Base-by-base conservation (phyloP, 83 land plant species). In the Thuja plicata region DNA sequence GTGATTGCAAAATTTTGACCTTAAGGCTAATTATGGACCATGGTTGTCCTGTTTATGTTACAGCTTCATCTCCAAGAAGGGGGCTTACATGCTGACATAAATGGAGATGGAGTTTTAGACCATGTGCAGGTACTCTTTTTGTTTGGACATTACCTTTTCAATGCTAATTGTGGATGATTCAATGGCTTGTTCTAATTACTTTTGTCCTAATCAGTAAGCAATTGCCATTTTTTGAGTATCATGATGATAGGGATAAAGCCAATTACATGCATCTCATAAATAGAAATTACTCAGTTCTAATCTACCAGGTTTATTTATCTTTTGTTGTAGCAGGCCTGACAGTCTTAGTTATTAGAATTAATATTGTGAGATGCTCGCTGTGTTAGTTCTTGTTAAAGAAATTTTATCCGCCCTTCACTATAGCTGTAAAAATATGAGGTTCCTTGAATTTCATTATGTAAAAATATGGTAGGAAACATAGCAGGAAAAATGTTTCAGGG, bases 71-170 rank as follows among this genome's bases (percentile, higher is more conserved):
- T 97, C 76, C 93, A 92, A 90, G 99, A 92, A 94, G 99, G 99
- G 35, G 99, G 99, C 38, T 92, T 98, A 86, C 99, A 97, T 95
- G 99, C 99, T 88, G 99, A 98, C 90, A 92, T 98, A 77, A 98
- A 98, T 91, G 99, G 99, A 78, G 99, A 98, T 91, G 99, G 99
- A n/a, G 99, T 98, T 85, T 87, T 98, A 70, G 99, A 98, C 89
- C 99, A 98, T 92, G 99, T 97, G 54, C 99, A 97, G 98, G 99
- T 98, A 55, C 48, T 55, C 45, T 86, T 35, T 17, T 86, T 86
- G 66, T 86, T 34, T 76, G 17, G 79, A 76, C 16, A 55, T 86
- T 86, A 0, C 0, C 57, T 86, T 12, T 57, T 83, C 13, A 83
- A 83, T 83, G 15, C 17, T 83, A 48, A n/a, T n/a, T 83, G 30